Base-by-base conservation (phyloP, 78 protist species). In the Dictyostelium capitatum region DNA sequence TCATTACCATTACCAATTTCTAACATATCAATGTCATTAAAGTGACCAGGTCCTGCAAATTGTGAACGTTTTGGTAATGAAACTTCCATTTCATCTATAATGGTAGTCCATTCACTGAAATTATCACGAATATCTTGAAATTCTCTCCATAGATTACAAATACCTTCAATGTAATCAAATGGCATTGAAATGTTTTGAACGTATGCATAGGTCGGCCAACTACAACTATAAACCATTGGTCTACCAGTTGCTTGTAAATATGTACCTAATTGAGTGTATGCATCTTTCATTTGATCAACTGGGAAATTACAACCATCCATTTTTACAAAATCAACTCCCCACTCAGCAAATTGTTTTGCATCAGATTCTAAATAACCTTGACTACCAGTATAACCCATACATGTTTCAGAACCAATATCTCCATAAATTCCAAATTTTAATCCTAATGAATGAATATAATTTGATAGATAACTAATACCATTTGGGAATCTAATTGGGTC, bases 391-490 rank as follows among this genome's bases (percentile, higher is more conserved):
- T 89, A 77, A 0, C 97, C 96, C 1, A 32, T 69, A 82, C 98
- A 97, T 0, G 98, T 97, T 51, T 10, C 1, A 32, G 23, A 79
- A 32, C 98, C 98, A 25, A 92, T 96, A 32, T 67, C 75, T 6
- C 94, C 75, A 91, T 97, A 97, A n/a, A 97, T 50, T 9, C 98
- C 98, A 50, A 97, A 82, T 87, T 79, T 77, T 10, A 97, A 79
- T 11, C 98, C 98, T 8, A 75, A 32, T 17, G 97, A 37, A 79
- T 97, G 97, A 59, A 73, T 80, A 80, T 96, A 97, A 67, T 87
- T 89, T 25, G 96, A 94, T 25, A 97, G 87, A 37, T 74, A 78
- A 6, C 28, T n/a, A 41, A 97, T 97, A 32, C 98, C 98, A n/a
- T 25, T 19, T 47, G 98, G 97, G 79, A 97, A 97, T n/a, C 70